These are phyloP conservation scores for Cystofilobasidium ferigula DNA, from an alignment of 768 basidiomycete species.

Conservation along the genomic window DNA sequence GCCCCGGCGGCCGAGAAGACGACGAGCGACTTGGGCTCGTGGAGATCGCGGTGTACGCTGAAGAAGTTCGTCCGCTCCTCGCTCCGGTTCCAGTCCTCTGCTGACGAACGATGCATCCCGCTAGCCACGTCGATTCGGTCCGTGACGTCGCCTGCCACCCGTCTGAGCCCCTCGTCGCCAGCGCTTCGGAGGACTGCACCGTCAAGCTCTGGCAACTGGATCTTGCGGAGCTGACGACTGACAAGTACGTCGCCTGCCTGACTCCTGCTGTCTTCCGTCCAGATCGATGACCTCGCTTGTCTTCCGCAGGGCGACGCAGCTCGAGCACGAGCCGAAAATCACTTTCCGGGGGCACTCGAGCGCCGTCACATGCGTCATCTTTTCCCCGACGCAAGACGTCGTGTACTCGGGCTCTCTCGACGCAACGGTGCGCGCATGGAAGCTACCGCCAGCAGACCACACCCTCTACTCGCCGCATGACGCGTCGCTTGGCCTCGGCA, in stretches of 20 bases:
- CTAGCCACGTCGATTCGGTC: conserved; percentile 84
- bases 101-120: neutral
- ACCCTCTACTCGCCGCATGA: conserved; percentile 90
- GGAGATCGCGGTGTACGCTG: conserved; percentile 76
- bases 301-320: conserved; percentile 3
- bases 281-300: neutral
- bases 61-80: conserved; percentile 56
- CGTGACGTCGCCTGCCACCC: conserved; percentile 65
- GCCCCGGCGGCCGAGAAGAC: conserved; percentile 41
- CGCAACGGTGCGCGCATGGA: conserved; percentile 85
- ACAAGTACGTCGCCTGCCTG: conserved; percentile 48
- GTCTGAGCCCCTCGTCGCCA: conserved; percentile 61
- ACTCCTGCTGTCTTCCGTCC: neutral
- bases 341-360: conserved; percentile 90
- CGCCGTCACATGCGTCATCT: conserved; percentile 64
- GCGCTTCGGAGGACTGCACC: conserved; percentile 87
- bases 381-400: conserved; percentile 50
- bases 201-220: conserved; percentile 95
- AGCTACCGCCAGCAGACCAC: conserved; percentile 56
- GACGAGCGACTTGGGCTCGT: conserved; percentile 36
- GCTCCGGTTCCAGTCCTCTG: neutral
- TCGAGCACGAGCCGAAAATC: conserved; percentile 79
- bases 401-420: conserved; percentile 90
- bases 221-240: conserved; percentile 58
- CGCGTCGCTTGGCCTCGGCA: conserved; percentile 59